Evolutionary conservation across 805 yeast genomes (phyloP), one percentile per base, ranked within the genome.

Genomic region (Myxozyma lipomycoides): DNA sequence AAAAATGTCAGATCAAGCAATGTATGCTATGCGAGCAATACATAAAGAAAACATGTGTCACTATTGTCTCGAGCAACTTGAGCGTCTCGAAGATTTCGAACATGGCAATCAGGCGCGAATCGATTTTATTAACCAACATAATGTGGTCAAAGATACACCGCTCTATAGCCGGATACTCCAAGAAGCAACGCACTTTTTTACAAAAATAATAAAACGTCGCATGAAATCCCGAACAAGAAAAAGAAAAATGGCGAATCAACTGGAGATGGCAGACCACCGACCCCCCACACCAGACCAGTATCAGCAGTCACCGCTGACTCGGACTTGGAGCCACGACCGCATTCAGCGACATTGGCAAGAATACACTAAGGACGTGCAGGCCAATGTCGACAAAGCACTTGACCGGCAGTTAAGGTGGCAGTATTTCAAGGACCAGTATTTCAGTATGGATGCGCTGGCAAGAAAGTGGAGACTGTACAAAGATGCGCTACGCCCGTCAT

Each of bases 231-330:
- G 4, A 38, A 5, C 15, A 23, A 17, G 48, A 45, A 25, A 25
- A 38, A n/a, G 12, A 23, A 28, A 3, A 9, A 4, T n/a, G 26
- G 22, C 18, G 22, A 15, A 15, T 22, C 30, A 21, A n/a, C 15
- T 26, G 22, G 43, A 45, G 17, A 23, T 30, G 32, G 37, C 37
- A 12, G 39, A 39, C 37, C 32, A 30, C 12, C 17, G 45, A 23
- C 15, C 45, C 12, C 45, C 34, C 36, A 36, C 48, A 4, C 48
- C 48, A 17, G 48, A 45, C 23, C 48, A 45, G 43, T 45, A 45
- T 3, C 25, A 18, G 26, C 15, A 22, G 22, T 45, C 48, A 28
- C 32, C 26, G 4, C 24, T 39, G 10, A 18, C 46, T n/a, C 22
- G 46, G 3, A 40, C 44, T 6, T 45, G 48, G 48, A 38, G 45